These are phyloP conservation scores for Mychonastes homosphaera DNA, from an alignment of 139 green algal genomes.

Conservation along the genomic window DNA sequence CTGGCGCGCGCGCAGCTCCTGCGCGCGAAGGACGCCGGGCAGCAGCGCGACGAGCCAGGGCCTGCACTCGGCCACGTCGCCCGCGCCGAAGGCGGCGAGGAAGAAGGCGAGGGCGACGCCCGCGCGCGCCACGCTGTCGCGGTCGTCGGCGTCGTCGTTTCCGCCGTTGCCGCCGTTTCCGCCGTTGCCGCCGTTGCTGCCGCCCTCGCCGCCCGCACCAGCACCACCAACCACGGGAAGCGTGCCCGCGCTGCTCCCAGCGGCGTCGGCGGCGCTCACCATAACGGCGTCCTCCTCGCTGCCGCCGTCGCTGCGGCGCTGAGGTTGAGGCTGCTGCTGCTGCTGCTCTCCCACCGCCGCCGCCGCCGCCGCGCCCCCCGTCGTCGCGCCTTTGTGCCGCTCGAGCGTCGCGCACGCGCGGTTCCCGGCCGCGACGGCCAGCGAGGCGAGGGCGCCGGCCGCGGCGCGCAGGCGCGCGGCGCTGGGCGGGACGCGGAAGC, in stretches of 20 bases:
- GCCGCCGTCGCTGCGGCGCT: slow-evolving; percentile 12
- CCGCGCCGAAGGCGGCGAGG: slow-evolving; percentile 19
- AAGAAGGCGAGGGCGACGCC: slow-evolving; percentile 34
- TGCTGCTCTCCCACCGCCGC: not conserved
- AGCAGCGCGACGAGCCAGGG: slow-evolving; percentile 47
- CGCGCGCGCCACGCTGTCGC: slow-evolving; percentile 20
- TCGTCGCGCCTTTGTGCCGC: not conserved
- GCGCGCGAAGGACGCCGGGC: slow-evolving; percentile 47
- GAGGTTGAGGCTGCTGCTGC: not conserved
- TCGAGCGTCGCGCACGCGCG: too few species aligned
- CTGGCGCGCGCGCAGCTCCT: slow-evolving; percentile 57
- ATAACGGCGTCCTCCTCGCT: not conserved
- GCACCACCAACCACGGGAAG: not conserved
- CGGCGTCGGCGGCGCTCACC: not conserved
- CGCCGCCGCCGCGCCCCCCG: not conserved
- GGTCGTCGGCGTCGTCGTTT: not conserved
- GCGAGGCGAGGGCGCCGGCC: too few species aligned
- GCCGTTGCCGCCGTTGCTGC: not conserved
- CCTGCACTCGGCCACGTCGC: slow-evolving; percentile 27
- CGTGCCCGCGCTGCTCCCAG: not conserved
- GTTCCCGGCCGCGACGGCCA: too few species aligned
- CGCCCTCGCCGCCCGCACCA: not conserved
- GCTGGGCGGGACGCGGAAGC: too few species aligned
- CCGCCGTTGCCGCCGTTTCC: slow-evolving; percentile 3
- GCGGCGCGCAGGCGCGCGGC: too few species aligned